Evolutionary conservation across 2,329 filamentous ascomycete species (phyloP), one percentile per base, ranked within the genome.

Genomic region (Aciculosporium take): DNA sequence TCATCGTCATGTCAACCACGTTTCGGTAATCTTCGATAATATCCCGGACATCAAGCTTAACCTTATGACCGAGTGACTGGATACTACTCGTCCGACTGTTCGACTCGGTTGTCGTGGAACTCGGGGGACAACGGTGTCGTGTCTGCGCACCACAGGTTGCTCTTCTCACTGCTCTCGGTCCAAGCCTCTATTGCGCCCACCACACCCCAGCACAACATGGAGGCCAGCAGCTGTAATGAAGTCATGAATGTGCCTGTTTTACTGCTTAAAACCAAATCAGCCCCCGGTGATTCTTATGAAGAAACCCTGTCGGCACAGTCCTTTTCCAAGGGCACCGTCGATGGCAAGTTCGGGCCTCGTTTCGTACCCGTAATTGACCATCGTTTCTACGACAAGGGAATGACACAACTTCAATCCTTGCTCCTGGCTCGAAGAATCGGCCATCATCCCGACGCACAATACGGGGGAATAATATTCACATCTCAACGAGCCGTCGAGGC

Each of bases 401-500:
- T 85, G 50, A 56, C 61, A 23, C 60, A 61, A 33, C 60, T 87
- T 18, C 64, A 65, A 24, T 53, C 58, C 3, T 54, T 77, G 13
- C 66, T 88, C 8, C 54, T 51, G 8, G 48, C 53, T 1, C 60
- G 56, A 20, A 48, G 53, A 13, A 68, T 79, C 45, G 62, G 64
- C 35, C 46, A 45, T n/a, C 39, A 39, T 0, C 31, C 52, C 1
- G 60, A 55, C 2, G 57, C 58, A 31, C 51, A 62, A 12, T 89
- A 84, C 53, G 82, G 83, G 5, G 84, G 82, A n/a, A 63, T 89
- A 44, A 79, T 91, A 38, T 89, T 91, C 55, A 91, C 84, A 2
- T 88, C 82, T 7, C 85, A 91, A 57, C 72, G 84, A 37, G 83
- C 85, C 1, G 84, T 91, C 2, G 85, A 91, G 56, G 83, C 81